Percentiles rank a stretch among this genome's conserved stretches.
Conservation (phyloP, 2,329 filamentous ascomycete genomes). For the Botrytis tulipae region DNA sequence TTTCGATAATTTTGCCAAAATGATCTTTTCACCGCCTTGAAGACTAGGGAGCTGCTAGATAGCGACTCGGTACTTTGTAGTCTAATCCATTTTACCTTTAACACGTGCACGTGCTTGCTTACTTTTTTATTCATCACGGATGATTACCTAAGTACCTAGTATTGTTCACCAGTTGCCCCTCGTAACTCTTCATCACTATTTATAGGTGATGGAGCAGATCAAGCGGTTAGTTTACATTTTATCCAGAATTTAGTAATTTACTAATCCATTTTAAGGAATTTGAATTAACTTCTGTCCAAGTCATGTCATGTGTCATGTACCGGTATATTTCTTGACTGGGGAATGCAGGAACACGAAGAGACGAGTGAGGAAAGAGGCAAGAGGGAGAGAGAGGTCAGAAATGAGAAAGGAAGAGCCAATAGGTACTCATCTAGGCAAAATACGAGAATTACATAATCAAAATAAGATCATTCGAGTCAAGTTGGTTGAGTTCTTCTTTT, state of each 20-base stretch:
- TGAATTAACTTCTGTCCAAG: not conserved
- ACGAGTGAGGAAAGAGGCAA: too few relatives aligned
- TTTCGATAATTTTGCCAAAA: constrained; percentile 16
- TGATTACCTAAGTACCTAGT: not conserved
- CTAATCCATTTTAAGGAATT: not conserved
- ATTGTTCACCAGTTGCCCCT: not conserved
- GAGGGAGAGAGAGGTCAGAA: not conserved
- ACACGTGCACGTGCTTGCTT: not conserved
- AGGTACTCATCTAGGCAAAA: not conserved
- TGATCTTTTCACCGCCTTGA: not conserved
- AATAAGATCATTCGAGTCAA: not conserved
- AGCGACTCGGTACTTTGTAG: too few relatives aligned
- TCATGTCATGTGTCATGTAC: not conserved
- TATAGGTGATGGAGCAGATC: not conserved
- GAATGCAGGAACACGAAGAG: constrained; percentile 20
- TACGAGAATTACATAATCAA: not conserved
- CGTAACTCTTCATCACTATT: constrained; percentile 14
- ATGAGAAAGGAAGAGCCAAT: not conserved
- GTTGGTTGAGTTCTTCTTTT: not conserved
- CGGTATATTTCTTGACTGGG: not conserved
- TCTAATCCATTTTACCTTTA: not conserved
- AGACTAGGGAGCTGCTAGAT: not conserved
- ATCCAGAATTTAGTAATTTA: not conserved
- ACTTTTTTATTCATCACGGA: not conserved
- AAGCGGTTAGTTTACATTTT: not conserved